phyloP scores from a whole-genome alignment of 805 yeast species.

The Ogataea paradorogensis region DNA sequence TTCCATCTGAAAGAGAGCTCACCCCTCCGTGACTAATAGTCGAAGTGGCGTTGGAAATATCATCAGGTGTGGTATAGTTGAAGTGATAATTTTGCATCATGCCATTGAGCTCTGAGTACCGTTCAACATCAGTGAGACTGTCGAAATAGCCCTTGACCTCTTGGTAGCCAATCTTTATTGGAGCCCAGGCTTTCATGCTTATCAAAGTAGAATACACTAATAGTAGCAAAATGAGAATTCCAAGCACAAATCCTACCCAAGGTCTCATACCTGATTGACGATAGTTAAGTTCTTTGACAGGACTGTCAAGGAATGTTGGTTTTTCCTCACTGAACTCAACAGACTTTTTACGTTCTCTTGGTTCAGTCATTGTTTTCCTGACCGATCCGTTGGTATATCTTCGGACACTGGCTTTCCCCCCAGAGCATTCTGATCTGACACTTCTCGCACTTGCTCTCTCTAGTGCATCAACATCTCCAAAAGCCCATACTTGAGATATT shows the following conservation, averaged over 20 bases:
- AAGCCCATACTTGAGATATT: slow-evolving; percentile 19
- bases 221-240: slow-evolving; percentile 9
- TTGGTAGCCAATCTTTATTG: slow-evolving; percentile 6
- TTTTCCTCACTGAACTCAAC: slow-evolving; percentile 16
- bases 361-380: slow-evolving; percentile 6
- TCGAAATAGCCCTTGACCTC: slow-evolving; percentile 15
- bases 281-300: neutral
- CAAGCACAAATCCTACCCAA: slow-evolving; percentile 10
- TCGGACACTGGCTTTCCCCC: slow-evolving; percentile 13
- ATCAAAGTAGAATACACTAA: slow-evolving; percentile 13
- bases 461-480: slow-evolving; percentile 20
- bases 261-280: slow-evolving; percentile 9
- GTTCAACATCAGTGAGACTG: slow-evolving; percentile 8
- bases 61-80: neutral
- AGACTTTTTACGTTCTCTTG: slow-evolving; percentile 15
- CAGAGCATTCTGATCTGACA: slow-evolving; percentile 20
- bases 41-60: neutral
- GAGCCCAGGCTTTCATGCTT: slow-evolving; percentile 15
- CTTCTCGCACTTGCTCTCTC: slow-evolving; percentile 18
- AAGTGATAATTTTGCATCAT: slow-evolving; percentile 6
- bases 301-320: neutral
- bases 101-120: slow-evolving; percentile 10
- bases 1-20: neutral
- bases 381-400: slow-evolving; percentile 12
- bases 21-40: neutral